A percentile compares a stretch with the other conserved stretches of the same genome.
Conservation (phyloP, 768 basidiomycete genomes). For the Leccinum sublutescens region DNA sequence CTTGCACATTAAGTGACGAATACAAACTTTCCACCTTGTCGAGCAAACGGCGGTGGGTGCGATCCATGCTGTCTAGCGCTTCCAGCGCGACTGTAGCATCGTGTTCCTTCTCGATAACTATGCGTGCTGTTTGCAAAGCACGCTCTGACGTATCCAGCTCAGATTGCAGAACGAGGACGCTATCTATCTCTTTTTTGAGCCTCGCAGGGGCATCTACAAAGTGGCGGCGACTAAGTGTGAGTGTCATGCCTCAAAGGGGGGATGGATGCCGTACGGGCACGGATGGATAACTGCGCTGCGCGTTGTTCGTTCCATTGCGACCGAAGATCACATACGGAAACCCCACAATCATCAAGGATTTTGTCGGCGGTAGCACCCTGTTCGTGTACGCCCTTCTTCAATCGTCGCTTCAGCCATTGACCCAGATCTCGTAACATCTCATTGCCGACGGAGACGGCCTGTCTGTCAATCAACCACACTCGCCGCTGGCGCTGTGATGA, state of each 20-base stretch:
- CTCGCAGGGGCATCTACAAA: background rate
- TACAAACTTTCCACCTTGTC: background rate
- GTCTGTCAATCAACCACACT: background rate
- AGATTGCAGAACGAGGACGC: background rate
- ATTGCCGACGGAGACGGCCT: background rate
- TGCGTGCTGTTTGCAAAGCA: background rate
- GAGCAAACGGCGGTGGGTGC: background rate
- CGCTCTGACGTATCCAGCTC: background rate
- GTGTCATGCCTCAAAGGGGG: background rate
- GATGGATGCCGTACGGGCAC: background rate
- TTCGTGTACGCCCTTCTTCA: background rate
- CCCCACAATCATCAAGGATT: background rate
- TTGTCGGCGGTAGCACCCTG: background rate
- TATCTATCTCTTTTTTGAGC: background rate
- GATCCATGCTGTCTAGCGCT: background rate
- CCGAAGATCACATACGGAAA: background rate
- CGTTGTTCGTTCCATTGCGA: background rate
- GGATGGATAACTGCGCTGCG: background rate
- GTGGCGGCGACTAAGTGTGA: background rate
- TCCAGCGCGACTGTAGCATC: background rate
- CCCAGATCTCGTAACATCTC: background rate
- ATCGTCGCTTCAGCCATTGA: background rate
- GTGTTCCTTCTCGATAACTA: background rate
- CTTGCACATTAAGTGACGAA: background rate
- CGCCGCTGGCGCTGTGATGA: background rate